phyloP scores from a whole-genome alignment of 1,284 basidiomycete species.

The Boletus albobrunnescens region DNA sequence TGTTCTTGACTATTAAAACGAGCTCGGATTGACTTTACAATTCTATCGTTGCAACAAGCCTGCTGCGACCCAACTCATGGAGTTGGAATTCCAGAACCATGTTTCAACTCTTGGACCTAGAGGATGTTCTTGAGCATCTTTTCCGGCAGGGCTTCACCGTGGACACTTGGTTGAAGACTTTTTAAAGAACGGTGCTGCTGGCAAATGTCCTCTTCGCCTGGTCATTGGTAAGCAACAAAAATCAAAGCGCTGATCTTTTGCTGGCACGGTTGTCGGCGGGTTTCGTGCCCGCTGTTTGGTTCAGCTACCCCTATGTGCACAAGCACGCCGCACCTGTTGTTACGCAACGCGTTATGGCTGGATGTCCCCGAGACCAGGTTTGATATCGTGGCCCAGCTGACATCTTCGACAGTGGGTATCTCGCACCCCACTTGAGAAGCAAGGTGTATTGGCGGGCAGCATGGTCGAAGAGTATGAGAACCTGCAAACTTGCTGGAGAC shows the following conservation, averaged over 20 bases:
- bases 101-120: slow-evolving; percentile 41
- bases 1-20: slow-evolving; percentile 23
- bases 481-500: slow-evolving; percentile 34
- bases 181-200: slow-evolving; percentile 37
- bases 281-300: slow-evolving; percentile 39
- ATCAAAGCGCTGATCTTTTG: not conserved
- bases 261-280: slow-evolving; percentile 34
- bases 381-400: slow-evolving; percentile 40
- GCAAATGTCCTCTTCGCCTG: slow-evolving; percentile 40
- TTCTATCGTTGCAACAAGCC: slow-evolving; percentile 40
- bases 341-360: slow-evolving; percentile 42
- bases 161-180: slow-evolving; percentile 38
- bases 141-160: slow-evolving; percentile 44
- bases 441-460: slow-evolving; percentile 41
- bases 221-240: slow-evolving; percentile 38
- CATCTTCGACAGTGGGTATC: slow-evolving; percentile 40
- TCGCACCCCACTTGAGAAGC: slow-evolving; percentile 34
- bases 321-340: slow-evolving; percentile 29
- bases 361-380: slow-evolving; percentile 27
- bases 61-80: slow-evolving; percentile 44
- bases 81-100: slow-evolving; percentile 39
- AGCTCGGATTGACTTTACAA: slow-evolving; percentile 47
- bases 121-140: slow-evolving; percentile 47
- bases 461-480: slow-evolving; percentile 36
- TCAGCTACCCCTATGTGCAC: slow-evolving; percentile 41